phyloP scores from a whole-genome alignment of 2,329 filamentous ascomycete genomes.

The Epichloe brachyelytri region DNA sequence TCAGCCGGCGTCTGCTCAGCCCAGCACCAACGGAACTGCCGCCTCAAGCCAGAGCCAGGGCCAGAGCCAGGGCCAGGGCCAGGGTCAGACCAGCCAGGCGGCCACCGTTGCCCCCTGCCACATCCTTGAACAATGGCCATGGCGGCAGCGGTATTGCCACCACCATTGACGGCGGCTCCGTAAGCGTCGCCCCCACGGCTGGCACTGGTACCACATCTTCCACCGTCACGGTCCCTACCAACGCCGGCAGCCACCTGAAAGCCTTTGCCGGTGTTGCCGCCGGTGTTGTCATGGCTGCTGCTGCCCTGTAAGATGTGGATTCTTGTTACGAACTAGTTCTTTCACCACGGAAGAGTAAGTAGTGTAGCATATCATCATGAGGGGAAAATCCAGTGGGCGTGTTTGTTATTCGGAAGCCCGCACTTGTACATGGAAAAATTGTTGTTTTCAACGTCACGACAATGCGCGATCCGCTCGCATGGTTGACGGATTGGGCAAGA shows the following conservation, averaged over 20 bases:
- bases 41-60: too few relatives aligned
- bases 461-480: neutral
- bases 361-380: neutral
- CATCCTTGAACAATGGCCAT: neutral
- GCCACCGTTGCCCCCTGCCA: too few relatives aligned
- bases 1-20: too few relatives aligned
- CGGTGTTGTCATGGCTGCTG: conserved; percentile 18
- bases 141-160: conserved; percentile 4
- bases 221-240: conserved; percentile 1
- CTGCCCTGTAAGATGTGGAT: conserved; percentile 15
- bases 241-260: conserved; percentile 14
- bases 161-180: neutral
- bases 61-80: too few relatives aligned
- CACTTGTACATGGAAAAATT: neutral
- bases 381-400: neutral
- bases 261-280: conserved; percentile 19
- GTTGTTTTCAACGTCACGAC: neutral
- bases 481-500: neutral
- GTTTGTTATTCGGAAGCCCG: neutral
- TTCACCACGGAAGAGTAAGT: neutral
- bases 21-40: too few relatives aligned
- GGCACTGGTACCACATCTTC: neutral
- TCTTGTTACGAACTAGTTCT: neutral
- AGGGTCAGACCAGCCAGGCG: too few relatives aligned
- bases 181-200: neutral